These are phyloP conservation scores for Bombardia bombarda DNA, from an alignment of 495 filamentous ascomycete genomes.

Conservation along the genomic window DNA sequence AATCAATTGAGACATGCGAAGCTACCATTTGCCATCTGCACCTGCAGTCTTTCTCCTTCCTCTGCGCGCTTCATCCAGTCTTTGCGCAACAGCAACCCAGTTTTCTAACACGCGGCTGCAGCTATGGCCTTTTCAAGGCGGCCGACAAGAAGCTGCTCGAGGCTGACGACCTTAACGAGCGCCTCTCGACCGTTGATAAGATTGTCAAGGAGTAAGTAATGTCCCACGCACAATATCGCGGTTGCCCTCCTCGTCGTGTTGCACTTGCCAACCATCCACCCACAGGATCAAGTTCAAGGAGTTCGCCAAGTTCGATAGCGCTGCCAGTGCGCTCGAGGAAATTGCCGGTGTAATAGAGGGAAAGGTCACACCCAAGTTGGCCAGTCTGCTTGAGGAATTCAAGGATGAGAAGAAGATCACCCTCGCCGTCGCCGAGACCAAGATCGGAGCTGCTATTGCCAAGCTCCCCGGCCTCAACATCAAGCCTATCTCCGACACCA, in stretches of 20 bases:
- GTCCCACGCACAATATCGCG: not conserved
- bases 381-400: slow-evolving; percentile 72
- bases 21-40: no score
- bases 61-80: not conserved
- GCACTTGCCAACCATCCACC: slow-evolving; percentile 4
- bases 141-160: slow-evolving; percentile 97
- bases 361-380: slow-evolving; percentile 89
- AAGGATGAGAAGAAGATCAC: slow-evolving; percentile 98
- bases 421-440: slow-evolving; percentile 88
- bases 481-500: slow-evolving; percentile 76
- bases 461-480: slow-evolving; percentile 84
- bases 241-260: no score
- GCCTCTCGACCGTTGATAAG: slow-evolving; percentile 74
- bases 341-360: slow-evolving; percentile 79
- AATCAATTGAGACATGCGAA: no score
- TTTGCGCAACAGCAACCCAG: not conserved
- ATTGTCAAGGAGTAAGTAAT: slow-evolving; percentile 72
- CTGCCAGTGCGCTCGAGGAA: slow-evolving; percentile 79
- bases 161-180: slow-evolving; percentile 63
- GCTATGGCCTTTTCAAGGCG: slow-evolving; percentile 93
- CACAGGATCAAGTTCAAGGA: slow-evolving; percentile 85
- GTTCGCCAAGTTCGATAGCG: slow-evolving; percentile 94
- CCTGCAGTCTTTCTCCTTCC: no score
- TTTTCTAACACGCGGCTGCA: slow-evolving; percentile 17
- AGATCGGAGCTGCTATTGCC: slow-evolving; percentile 86